Conservation (phyloP, 768 basidiomycete species). For the Tremella mesenterica region DNA sequence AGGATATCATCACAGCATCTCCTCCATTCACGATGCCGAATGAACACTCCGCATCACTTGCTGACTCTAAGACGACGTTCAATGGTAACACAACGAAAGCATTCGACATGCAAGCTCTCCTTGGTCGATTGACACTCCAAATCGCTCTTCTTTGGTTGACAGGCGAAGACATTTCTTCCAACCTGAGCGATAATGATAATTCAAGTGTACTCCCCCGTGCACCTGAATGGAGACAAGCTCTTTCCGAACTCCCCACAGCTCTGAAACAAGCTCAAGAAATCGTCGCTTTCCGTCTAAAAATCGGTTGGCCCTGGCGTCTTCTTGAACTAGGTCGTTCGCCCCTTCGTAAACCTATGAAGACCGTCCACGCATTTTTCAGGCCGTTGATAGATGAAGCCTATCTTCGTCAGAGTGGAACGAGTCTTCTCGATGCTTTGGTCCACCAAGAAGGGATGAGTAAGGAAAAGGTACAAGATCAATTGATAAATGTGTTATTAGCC, state of each 20-base stretch:
- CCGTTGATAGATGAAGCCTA: slow-evolving; percentile 27
- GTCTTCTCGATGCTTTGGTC: no score
- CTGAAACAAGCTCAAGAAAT: slow-evolving; percentile 26
- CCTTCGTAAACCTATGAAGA: slow-evolving; percentile 27
- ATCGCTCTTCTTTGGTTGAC: slow-evolving; percentile 35
- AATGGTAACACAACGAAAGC: neutral
- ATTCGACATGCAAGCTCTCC: slow-evolving; percentile 27
- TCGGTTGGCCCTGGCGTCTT: slow-evolving; percentile 38
- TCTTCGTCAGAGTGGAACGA: neutral
- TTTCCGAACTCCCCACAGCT: slow-evolving; percentile 12
- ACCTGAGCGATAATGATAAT: neutral
- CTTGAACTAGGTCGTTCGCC: slow-evolving; percentile 30
- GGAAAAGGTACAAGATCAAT: slow-evolving; percentile 62
- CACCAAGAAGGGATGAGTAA: no score
- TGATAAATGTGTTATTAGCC: slow-evolving; percentile 68
- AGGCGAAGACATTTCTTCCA: slow-evolving; percentile 18
- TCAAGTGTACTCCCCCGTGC: no score
- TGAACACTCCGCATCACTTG: no score
- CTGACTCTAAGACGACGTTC: no score
- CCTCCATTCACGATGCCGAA: no score
- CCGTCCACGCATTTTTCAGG: slow-evolving; percentile 25
- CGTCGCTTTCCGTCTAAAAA: slow-evolving; percentile 33
- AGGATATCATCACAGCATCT: no score
- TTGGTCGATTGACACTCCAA: slow-evolving; percentile 22
- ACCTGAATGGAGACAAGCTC: slow-evolving; percentile 9